These are phyloP conservation scores for Aspergillus cejpii DNA, from an alignment of 2,329 filamentous ascomycete genomes.

Conservation along the genomic window DNA sequence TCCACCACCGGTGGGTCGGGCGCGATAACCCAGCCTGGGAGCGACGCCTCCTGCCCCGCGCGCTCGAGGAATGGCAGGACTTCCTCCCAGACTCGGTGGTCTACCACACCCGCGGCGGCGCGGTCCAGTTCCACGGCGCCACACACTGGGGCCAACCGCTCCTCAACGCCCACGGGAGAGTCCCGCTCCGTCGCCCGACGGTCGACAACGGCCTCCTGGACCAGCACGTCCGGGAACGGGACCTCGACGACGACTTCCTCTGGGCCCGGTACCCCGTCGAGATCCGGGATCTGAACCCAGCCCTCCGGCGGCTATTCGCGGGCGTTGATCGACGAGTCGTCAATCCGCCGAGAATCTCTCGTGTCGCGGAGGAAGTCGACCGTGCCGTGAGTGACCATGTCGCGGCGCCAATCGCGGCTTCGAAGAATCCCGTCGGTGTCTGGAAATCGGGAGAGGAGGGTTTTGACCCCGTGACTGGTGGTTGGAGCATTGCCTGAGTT, in stretches of 20 bases:
- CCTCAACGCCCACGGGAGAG: conserved; percentile 12
- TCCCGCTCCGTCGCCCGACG: conserved; percentile 19
- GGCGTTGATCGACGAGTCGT: not conserved
- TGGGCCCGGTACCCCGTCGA: conserved; percentile 14
- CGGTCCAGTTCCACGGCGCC: conserved; percentile 34
- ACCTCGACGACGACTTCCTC: conserved; percentile 24
- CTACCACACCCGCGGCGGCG: conserved; percentile 37
- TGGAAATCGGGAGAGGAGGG: not conserved
- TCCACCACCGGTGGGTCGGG: conserved; percentile 15
- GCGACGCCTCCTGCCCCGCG: conserved; percentile 35
- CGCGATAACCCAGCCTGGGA: conserved; percentile 26
- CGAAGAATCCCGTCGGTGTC: not conserved
- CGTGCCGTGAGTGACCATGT: not conserved
- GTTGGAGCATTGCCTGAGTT: not conserved
- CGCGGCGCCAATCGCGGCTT: not conserved
- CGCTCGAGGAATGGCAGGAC: conserved; percentile 45
- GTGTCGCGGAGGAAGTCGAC: not conserved
- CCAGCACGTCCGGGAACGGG: conserved; percentile 18
- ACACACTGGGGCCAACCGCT: conserved; percentile 17
- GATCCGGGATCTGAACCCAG: conserved; percentile 6
- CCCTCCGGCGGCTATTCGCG: conserved; percentile 17
- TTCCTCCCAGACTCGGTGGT: conserved; percentile 39
- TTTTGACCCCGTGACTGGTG: not conserved
- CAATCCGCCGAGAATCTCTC: not conserved
- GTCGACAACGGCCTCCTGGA: conserved; percentile 9